Evolutionary conservation across 2,329 filamentous ascomycete species (phyloP), one percentile per base, ranked within the genome.

Genomic region (Akanthomyces dipterigenus): DNA sequence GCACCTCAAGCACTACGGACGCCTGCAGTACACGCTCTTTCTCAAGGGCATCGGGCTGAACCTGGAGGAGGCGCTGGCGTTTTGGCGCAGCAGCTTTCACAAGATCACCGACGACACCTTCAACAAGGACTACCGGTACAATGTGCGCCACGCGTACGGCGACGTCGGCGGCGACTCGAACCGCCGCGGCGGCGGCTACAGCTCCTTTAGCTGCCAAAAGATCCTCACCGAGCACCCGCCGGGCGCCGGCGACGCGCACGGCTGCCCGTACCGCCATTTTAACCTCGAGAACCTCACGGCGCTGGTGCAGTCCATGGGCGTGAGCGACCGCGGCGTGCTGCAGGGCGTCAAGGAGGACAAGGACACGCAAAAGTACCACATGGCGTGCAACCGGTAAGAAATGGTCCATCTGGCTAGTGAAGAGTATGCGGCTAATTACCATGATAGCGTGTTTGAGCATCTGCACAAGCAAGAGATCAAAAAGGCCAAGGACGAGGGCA

Each of bases 61-160:
- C 65, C 79, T 99, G n/a, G 92, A 97, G 70, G 93, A 99, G 74
- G 91, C 87, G 67, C 82, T 99, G 26, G 68, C 91, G 14, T 99
- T 99, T 79, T 99, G 95, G 95, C 88, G 95, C 12, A 83, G 86
- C 64, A 81, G 83, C 31, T 98, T 99, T 82, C 87, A 86, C 72
- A 89, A 91, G 66, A 86, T 96, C 65, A 93, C 90, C 0, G 95
- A 98, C 70, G 93, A 98, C 69, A 88, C 88, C 40, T 99, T 98
- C 82, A 96, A 96, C 76, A 98, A 97, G 71, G 92, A 97, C 72
- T 98, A 99, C 77, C 85, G 90, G 49, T 99, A 99, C 82, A 98
- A 99, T 72, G 85, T 98, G 62, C 89, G 93, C n/a, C 93, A 99
- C 80, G 76, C 82, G 0, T 99, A 98, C 73, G 95, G 95, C 66